phyloP scores from a whole-genome alignment of 2,329 filamentous ascomycete species.

The Cercospora berteroae region DNA sequence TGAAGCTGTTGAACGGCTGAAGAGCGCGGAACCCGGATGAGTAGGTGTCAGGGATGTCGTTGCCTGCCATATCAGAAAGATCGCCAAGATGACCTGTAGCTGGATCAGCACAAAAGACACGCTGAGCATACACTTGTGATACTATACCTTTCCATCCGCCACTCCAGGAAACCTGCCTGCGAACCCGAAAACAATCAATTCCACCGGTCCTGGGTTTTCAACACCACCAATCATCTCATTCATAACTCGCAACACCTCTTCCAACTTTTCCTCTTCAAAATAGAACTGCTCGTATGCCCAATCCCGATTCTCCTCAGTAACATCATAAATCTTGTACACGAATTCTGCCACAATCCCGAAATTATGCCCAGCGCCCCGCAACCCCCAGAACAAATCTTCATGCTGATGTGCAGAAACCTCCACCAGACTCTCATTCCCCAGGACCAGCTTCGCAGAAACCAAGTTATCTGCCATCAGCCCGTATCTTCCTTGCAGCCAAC shows the following conservation, averaged over 20 bases:
- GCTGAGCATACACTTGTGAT: neutral
- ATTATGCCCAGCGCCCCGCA: conserved; percentile 21
- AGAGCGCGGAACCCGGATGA: neutral
- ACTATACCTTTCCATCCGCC: neutral
- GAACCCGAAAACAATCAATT: neutral
- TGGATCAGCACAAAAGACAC: neutral
- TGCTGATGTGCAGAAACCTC: conserved; percentile 36
- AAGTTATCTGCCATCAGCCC: conserved; percentile 56
- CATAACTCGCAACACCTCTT: conserved; percentile 3
- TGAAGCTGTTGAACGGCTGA: neutral
- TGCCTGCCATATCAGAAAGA: neutral
- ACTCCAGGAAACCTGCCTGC: neutral
- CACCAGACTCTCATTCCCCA: conserved; percentile 42
- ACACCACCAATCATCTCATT: neutral
- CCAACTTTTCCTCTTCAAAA: conserved; percentile 4
- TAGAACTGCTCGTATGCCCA: conserved; percentile 9
- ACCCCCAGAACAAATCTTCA: conserved; percentile 21
- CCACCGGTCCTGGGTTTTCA: neutral
- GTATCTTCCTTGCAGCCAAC: conserved; percentile 35
- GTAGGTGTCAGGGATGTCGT: neutral
- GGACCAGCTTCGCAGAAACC: conserved; percentile 39
- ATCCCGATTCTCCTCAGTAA: neutral
- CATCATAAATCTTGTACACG: conserved; percentile 10
- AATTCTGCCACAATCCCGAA: conserved; percentile 20
- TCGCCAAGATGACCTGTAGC: neutral